Percentiles rank a stretch among this genome's conserved stretches.
phyloP scores from a whole-genome alignment of 352 stramenopile species.

The Globisporangium perplexum region DNA sequence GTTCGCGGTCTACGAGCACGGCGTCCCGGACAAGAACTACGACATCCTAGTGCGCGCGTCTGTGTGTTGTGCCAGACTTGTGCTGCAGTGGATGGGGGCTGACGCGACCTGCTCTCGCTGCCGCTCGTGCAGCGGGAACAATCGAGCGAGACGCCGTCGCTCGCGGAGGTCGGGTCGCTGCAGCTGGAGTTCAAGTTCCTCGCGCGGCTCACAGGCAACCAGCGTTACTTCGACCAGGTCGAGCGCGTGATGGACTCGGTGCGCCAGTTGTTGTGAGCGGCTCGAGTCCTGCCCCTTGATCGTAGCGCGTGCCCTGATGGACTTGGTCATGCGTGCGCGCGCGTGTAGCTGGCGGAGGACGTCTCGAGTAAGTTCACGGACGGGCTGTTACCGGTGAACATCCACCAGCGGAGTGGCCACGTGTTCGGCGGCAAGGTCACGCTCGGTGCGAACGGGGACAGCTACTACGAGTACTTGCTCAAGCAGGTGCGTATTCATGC shows the following conservation, averaged over 20 bases:
- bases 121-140: conserved; percentile 21
- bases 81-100: no score
- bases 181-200: conserved; percentile 86
- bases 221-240: conserved; percentile 59
- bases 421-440: conserved; percentile 52
- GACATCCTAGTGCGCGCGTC: conserved; percentile 40
- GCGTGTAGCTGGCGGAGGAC: conserved; percentile 34
- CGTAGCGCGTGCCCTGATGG: neutral
- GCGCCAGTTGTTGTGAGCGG: neutral
- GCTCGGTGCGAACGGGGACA: conserved; percentile 68
- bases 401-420: conserved; percentile 36
- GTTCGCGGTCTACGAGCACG: conserved; percentile 43
- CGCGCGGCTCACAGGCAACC: conserved; percentile 44
- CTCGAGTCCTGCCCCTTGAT: neutral
- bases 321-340: neutral
- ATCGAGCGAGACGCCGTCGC: conserved; percentile 28
- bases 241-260: conserved; percentile 66
- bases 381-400: conserved; percentile 45
- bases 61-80: neutral
- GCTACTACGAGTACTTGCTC: conserved; percentile 84
- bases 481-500: conserved; percentile 47
- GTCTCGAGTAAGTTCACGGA: conserved; percentile 49
- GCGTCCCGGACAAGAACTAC: conserved; percentile 60
- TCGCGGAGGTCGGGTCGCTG: conserved; percentile 64
- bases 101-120: neutral